Evolutionary conservation across 176 grass and related monocot genomes (phyloP), one percentile per base, ranked within the genome.

Genomic region (Aechmea fasciata): DNA sequence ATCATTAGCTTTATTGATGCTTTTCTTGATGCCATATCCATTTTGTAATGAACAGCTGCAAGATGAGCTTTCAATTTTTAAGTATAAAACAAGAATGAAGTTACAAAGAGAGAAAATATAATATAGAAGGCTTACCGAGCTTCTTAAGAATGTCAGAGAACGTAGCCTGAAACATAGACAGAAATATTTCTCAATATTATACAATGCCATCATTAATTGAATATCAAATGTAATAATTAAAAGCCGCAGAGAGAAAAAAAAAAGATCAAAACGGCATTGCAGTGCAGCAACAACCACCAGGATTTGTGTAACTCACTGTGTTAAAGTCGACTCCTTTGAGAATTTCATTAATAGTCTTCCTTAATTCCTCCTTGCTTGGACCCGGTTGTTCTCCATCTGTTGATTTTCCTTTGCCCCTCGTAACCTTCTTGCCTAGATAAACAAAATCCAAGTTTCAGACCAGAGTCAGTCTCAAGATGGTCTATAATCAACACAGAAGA

Each of bases 291-390:
- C 33, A 41, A 41, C 33, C 33, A 41, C 5, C 33, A 41, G 33
- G 33, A 54, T 70, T 51, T 7, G 4, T 20, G 20, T 48, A 72
- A 68, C 87, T 71, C 33, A 99, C 95, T 48, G 80, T 92, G 73
- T 94, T 94, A 68, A 99, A 99, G 69, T 99, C 95, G 29, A 99
- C 90, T 83, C 80, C 80, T 48, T 86, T 94, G 52, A 99, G 82
- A 83, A 99, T 91, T 51, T 83, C 84, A 69, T 69, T 65, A 49
- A 94, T 85, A 69, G 87, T 94, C 70, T 84, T 85, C 71, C 78
- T 87, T 71, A 99, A 69, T 26, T 99, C 90, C 14, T 93, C 87
- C 80, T 94, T 88, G 75, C 66, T 88, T 72, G 95, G 95, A 52
- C 85, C 80, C 77, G 55, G 64, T 64, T 28, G 49, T 75, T 70